phyloP scores from a whole-genome alignment of 495 filamentous ascomycete genomes.

The Letharia lupina region DNA sequence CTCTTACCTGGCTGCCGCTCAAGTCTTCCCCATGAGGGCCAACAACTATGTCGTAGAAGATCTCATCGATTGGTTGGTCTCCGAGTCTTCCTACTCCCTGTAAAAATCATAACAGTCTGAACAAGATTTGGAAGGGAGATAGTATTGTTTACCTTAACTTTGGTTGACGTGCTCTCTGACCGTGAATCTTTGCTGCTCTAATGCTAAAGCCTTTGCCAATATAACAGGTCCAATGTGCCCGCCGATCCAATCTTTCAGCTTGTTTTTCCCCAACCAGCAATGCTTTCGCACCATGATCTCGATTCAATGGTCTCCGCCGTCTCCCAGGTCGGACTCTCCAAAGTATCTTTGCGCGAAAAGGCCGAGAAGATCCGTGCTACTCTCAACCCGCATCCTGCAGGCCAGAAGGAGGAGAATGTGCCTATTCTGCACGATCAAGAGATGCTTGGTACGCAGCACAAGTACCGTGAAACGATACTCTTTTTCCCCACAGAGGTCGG shows the following conservation, averaged over 20 bases:
- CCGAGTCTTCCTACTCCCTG: background rate
- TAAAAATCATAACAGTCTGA: background rate
- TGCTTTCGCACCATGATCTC: background rate
- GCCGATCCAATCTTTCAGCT: conserved; percentile 4
- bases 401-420: conserved; percentile 7
- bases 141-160: background rate
- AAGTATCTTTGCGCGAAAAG: background rate
- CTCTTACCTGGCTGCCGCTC: background rate
- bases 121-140: background rate
- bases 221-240: conserved; percentile 3
- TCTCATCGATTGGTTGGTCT: conserved; percentile 1
- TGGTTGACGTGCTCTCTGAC: background rate
- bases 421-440: background rate
- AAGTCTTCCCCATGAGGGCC: conserved; percentile 3
- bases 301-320: background rate
- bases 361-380: conserved; percentile 1
- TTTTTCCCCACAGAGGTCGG: conserved; percentile 6
- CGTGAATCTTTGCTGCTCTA: background rate
- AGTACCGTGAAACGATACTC: conserved; percentile 4
- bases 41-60: conserved; percentile 5
- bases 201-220: background rate
- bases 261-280: conserved; percentile 2
- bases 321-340: background rate
- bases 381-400: conserved; percentile 5
- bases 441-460: conserved; percentile 2